Percentiles rank a stretch among this genome's conserved stretches.
phyloP scores from a whole-genome alignment of 2,329 filamentous ascomycete genomes.

The Fusarium kyushuense region DNA sequence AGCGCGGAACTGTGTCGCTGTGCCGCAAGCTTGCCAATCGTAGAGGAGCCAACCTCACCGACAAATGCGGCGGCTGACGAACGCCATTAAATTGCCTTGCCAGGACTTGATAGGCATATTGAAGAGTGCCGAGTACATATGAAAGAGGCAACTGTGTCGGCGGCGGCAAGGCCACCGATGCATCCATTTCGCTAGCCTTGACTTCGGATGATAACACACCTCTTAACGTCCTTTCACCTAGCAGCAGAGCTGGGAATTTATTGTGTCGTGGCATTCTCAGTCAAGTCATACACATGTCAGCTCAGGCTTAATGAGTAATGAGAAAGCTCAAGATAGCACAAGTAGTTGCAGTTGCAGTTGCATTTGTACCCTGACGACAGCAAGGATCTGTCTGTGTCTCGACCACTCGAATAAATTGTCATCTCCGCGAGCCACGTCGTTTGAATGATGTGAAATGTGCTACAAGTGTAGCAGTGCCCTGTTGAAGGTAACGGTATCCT shows the following conservation, averaged over 20 bases:
- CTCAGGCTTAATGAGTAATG: conserved; percentile 10
- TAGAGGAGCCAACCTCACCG: conserved; percentile 11
- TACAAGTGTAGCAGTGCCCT: conserved; percentile 21
- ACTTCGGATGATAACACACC: conserved; percentile 12
- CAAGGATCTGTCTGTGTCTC: conserved; percentile 22
- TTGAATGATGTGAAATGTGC: conserved; percentile 23
- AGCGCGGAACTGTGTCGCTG: conserved; percentile 31
- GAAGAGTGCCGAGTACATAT: background rate
- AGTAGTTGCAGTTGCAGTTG: conserved; percentile 16
- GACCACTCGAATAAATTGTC: conserved; percentile 5
- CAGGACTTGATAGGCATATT: conserved; percentile 3
- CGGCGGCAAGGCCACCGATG: conserved; percentile 13
- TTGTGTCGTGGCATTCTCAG: background rate
- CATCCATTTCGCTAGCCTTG: conserved; percentile 27
- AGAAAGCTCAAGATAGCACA: conserved; percentile 17
- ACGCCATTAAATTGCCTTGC: conserved; percentile 11
- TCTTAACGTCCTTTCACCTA: background rate
- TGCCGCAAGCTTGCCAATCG: conserved; percentile 27
- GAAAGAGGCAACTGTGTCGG: conserved; percentile 19
- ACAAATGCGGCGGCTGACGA: conserved; percentile 18
- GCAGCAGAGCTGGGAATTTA: background rate
- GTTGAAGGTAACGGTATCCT: background rate
- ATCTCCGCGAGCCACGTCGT: conserved; percentile 13
- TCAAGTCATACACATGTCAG: conserved; percentile 33
- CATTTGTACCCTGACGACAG: conserved; percentile 3